Conservation (phyloP, 495 filamentous ascomycete genomes). For the Astrocystis sublimbata region DNA sequence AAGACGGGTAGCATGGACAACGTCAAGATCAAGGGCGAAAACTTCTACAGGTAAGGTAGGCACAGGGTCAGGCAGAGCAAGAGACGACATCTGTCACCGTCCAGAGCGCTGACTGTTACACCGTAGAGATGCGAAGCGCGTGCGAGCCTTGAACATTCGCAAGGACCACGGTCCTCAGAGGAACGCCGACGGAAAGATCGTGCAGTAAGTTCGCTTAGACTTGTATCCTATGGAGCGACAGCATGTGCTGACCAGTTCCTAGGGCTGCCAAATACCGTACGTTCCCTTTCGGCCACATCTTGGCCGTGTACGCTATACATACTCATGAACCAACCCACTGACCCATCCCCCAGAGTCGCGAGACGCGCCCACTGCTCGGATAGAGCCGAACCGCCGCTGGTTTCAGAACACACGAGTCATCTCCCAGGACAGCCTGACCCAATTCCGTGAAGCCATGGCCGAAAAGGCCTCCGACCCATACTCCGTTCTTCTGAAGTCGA, state of each 20-base stretch:
- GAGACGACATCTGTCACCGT: no score
- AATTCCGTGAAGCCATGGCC: conserved; percentile 90
- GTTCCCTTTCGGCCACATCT: background rate
- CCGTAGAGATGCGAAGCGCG: conserved; percentile 73
- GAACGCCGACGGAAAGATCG: conserved; percentile 72
- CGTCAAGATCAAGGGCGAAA: conserved; percentile 92
- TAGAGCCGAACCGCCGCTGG: conserved; percentile 90
- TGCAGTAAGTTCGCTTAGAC: conserved; percentile 45
- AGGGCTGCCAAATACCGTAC: conserved; percentile 70
- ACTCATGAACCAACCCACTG: no score
- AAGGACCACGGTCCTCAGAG: conserved; percentile 75
- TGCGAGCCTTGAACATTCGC: conserved; percentile 81
- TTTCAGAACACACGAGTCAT: conserved; percentile 62
- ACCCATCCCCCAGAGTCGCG: conserved; percentile 54
- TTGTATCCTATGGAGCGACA: no score
- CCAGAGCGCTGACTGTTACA: no score
- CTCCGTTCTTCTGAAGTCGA: conserved; percentile 85
- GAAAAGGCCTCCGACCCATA: conserved; percentile 90
- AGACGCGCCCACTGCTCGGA: conserved; percentile 73
- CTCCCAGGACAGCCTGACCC: conserved; percentile 59
- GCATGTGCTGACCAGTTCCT: background rate
- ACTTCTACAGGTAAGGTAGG: conserved; percentile 71
- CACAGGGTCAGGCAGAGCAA: no score
- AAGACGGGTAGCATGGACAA: conserved; percentile 82
- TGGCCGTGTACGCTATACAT: no score